These are phyloP conservation scores for Abortiporus biennis DNA, from an alignment of 1,284 basidiomycete species.

Conservation along the genomic window DNA sequence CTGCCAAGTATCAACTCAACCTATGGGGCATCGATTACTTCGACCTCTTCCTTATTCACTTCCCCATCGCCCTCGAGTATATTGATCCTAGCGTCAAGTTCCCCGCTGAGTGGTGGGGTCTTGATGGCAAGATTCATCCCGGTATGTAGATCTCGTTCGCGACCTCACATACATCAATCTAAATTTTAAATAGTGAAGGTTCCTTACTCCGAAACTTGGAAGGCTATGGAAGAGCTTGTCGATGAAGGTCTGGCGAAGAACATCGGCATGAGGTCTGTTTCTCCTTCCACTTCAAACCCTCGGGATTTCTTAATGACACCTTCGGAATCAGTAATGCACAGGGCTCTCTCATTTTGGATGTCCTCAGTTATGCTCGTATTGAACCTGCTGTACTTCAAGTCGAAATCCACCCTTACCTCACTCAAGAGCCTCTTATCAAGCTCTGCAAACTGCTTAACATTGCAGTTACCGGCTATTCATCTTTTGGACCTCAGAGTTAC, in stretches of 20 bases:
- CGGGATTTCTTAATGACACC: background rate
- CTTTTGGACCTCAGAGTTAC: conserved; percentile 69
- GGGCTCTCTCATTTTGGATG: conserved; percentile 57
- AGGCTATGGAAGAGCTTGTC: conserved; percentile 68
- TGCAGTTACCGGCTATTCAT: conserved; percentile 74
- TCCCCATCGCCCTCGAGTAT: conserved; percentile 73
- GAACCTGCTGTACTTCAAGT: conserved; percentile 70
- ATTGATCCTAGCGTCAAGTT: conserved; percentile 72
- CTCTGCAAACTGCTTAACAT: conserved; percentile 57
- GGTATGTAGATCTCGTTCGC: conserved; percentile 37
- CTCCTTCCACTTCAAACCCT: background rate
- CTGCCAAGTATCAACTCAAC: conserved; percentile 56
- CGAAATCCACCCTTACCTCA: conserved; percentile 73
- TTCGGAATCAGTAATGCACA: conserved; percentile 61
- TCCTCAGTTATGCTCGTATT: conserved; percentile 67
- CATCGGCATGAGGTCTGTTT: conserved; percentile 59
- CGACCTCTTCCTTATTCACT: conserved; percentile 74
- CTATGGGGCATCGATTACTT: conserved; percentile 81
- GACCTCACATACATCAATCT: background rate
- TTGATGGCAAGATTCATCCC: conserved; percentile 52
- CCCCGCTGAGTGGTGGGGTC: conserved; percentile 74
- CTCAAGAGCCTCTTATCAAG: conserved; percentile 59
- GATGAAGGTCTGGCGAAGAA: conserved; percentile 66
- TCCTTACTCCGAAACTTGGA: conserved; percentile 72
- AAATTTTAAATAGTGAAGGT: conserved; percentile 41